These are phyloP conservation scores for Sesbania bispinosa DNA, from an alignment of 306 rosid species.

Conservation along the genomic window DNA sequence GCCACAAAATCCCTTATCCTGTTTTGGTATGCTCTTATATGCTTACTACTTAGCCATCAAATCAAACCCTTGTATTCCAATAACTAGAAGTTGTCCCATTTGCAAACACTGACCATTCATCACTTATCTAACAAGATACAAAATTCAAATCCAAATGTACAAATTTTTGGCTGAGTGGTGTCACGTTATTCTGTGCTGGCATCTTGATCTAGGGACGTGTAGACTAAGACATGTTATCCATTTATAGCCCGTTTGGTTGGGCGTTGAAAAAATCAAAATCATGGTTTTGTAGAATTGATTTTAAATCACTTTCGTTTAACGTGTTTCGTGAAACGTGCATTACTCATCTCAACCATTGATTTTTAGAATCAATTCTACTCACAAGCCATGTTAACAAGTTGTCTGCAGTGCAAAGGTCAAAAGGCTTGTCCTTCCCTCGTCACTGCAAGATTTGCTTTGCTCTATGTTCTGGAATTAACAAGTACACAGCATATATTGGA, in stretches of 20 bases:
- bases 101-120: background rate
- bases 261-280: too few species aligned
- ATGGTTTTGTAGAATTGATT: too few species aligned
- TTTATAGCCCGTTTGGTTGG: too few species aligned
- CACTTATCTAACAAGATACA: conserved; percentile 6
- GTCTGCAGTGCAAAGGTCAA: background rate
- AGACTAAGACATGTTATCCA: background rate
- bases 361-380: too few species aligned
- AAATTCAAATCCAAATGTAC: background rate
- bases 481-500: background rate
- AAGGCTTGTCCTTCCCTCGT: too few species aligned
- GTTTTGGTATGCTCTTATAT: conserved; percentile 1
- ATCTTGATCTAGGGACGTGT: background rate
- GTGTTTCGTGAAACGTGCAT: too few species aligned
- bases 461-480: background rate
- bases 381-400: background rate
- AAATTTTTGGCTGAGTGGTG: conserved; percentile 5
- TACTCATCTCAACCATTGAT: too few species aligned
- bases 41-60: background rate
- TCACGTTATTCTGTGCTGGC: conserved; percentile 3
- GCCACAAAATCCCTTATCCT: background rate
- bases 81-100: background rate
- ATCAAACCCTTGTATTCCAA: background rate
- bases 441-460: too few species aligned
- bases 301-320: too few species aligned